Conservation (phyloP, 306 rosid species). For the Acacia crassicarpa region DNA sequence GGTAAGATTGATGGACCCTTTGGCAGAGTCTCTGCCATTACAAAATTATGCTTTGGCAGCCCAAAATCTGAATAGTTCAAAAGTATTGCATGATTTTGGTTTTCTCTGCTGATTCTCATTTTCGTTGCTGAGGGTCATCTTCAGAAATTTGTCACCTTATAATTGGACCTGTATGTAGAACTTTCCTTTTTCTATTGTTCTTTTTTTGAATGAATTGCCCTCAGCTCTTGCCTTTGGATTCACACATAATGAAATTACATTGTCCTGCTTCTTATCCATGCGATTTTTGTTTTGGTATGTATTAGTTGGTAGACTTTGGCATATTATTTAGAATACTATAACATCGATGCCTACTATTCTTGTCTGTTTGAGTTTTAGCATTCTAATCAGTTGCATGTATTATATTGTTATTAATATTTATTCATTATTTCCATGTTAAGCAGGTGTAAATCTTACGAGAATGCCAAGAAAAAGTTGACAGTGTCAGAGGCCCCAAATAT, state of each 20-base stretch:
- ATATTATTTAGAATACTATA: conserved; percentile 1
- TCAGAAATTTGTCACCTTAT: not conserved
- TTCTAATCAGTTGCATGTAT: not conserved
- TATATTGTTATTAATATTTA: conserved; percentile 28
- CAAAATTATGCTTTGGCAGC: not conserved
- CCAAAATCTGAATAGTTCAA: not conserved
- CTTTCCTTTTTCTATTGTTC: not conserved
- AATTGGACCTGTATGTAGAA: not conserved
- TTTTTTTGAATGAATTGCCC: conserved; percentile 3
- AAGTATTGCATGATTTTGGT: conserved; percentile 11
- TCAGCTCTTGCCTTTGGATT: conserved; percentile 11
- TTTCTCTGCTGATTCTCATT: not conserved
- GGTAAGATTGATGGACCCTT: conserved; percentile 7
- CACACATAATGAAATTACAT: not conserved
- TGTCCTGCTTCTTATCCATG: not conserved
- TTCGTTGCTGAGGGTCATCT: not conserved
- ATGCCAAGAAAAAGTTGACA: conserved; percentile 94
- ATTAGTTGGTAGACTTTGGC: not conserved
- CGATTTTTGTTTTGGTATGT: not conserved
- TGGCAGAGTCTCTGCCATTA: not conserved
- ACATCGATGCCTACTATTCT: not conserved
- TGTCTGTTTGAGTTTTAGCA: not conserved
- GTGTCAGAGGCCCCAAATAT: conserved; percentile 91
- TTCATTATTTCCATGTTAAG: conserved; percentile 30
- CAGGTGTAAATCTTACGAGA: conserved; percentile 93